Base-by-base conservation (phyloP, 768 basidiomycete species). In the Panus rudis region DNA sequence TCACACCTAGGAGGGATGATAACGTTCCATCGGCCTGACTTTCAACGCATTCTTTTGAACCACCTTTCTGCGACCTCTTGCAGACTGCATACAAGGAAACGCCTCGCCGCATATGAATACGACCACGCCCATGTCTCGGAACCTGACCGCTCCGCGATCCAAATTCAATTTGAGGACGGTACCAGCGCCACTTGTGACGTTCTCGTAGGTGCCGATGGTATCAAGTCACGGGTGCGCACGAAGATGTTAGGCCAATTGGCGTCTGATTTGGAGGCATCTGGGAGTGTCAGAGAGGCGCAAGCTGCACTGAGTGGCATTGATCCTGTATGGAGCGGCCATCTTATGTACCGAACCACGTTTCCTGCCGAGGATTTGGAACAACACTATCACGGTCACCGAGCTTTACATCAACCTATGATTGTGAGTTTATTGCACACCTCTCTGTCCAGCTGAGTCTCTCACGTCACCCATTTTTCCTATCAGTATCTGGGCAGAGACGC, bases 131-230 rank as follows among this genome's bases (percentile, higher is more conserved):
- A 8, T 3, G 5, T 31, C 21, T 6, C 20, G 19, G 12, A 32
- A 5, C 19, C 35, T 16, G 16, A 38, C n/a, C 38, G 22, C 8
- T 66, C 66, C 2, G 60, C 62, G 16, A 68, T 81, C 49, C 66
- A 60, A 22, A 62, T 87, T 45, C 52, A 64, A 17, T 87, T 86
- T 55, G 63, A 73, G 48, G 84, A 86, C 52, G 81, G 79, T 31
- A 66, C 78, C 12, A 69, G 63, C 10, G 66, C 77, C 4, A 64
- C 66, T 19, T 84, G 80, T 54, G 82, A 86, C 55, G 55, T 84
- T 10, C 72, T 87, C 32, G 60, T 84, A 41, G 82, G 81, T 27
- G 81, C 80, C n/a, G 82, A 84, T 49, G 81, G 81, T 4, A 47
- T 84, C 46, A 77, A 76, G 60, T 82, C 79, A 23, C 66, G 64